Percentiles rank a stretch among this genome's conserved stretches.
Evolutionary conservation across 2,329 filamentous ascomycete genomes (phyloP).

Genomic region (Ustulina deusta): DNA sequence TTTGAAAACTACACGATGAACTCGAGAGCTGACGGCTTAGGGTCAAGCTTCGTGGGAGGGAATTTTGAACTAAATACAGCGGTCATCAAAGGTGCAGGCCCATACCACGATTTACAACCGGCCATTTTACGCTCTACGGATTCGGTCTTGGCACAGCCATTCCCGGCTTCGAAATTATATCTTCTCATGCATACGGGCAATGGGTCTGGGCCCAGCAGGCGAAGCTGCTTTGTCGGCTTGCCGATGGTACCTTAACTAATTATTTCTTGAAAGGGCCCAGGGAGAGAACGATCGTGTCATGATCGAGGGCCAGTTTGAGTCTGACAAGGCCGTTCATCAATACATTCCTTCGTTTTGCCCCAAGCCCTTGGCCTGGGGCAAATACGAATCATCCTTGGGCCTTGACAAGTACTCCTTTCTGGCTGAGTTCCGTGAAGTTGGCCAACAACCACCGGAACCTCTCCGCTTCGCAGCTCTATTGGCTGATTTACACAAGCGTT

Average conservation of each 20-base stretch:
- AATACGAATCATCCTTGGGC: constrained; percentile 20
- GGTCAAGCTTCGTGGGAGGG: background rate
- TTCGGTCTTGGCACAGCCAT: background rate
- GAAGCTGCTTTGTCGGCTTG: background rate
- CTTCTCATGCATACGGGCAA: background rate
- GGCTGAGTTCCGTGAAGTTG: constrained; percentile 34
- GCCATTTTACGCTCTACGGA: background rate
- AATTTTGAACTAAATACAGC: background rate
- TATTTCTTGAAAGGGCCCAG: background rate
- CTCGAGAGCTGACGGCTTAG: background rate
- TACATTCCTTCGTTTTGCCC: constrained; percentile 35
- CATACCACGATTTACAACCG: background rate
- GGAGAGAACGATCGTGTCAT: constrained; percentile 13
- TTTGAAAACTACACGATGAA: background rate
- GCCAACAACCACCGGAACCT: constrained; percentile 39
- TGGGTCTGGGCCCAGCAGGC: background rate
- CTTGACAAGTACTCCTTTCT: constrained; percentile 44
- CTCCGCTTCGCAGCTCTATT: constrained; percentile 36
- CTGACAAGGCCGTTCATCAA: constrained; percentile 38
- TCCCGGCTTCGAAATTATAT: background rate
- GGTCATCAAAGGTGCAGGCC: background rate
- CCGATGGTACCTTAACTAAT: background rate
- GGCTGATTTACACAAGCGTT: constrained; percentile 43
- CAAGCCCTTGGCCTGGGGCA: constrained; percentile 37
- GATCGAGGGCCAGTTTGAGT: constrained; percentile 45